Percentiles rank a stretch among this genome's conserved stretches.
Conservation (phyloP, 768 basidiomycete genomes). For the Tulasnella sp. region DNA sequence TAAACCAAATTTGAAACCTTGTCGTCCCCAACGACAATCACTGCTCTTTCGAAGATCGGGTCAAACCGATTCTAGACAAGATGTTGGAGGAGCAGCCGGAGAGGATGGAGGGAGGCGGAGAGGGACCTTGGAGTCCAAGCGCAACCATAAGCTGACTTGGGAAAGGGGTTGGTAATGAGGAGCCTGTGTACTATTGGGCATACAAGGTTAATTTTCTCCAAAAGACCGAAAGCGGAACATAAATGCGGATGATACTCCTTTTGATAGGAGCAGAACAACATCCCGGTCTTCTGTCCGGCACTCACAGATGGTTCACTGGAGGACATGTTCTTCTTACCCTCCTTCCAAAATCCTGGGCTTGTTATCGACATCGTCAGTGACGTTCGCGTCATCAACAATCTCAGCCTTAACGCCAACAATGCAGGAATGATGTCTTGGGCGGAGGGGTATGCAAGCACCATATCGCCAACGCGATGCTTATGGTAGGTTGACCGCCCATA, state of each 20-base stretch:
- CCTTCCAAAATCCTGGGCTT: conserved; percentile 75
- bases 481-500: conserved; percentile 41
- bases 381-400: conserved; percentile 83
- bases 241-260: too few species aligned
- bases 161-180: conserved; percentile 93
- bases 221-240: too few species aligned
- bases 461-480: conserved; percentile 99
- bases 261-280: conserved; percentile 61
- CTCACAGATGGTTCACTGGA: conserved; percentile 96
- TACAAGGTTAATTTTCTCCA: conserved; percentile 69
- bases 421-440: conserved; percentile 98
- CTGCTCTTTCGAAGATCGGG: conserved; percentile 99
- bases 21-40: conserved; percentile 97
- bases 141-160: conserved; percentile 86
- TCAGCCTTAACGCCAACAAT: conserved; percentile 64
- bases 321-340: conserved; percentile 99
- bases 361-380: conserved; percentile 90
- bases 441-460: conserved; percentile 99
- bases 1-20: conserved; percentile 96
- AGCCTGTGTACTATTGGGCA: conserved; percentile 98
- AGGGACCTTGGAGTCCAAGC: conserved; percentile 76
- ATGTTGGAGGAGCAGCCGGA: conserved; percentile 76
- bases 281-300: conserved; percentile 97
- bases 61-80: conserved; percentile 81
- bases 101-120: conserved; percentile 37